Evolutionary conservation across 176 grass and related monocot species (phyloP), one percentile per base, ranked within the genome.

Genomic region (Elaeis guineensis): DNA sequence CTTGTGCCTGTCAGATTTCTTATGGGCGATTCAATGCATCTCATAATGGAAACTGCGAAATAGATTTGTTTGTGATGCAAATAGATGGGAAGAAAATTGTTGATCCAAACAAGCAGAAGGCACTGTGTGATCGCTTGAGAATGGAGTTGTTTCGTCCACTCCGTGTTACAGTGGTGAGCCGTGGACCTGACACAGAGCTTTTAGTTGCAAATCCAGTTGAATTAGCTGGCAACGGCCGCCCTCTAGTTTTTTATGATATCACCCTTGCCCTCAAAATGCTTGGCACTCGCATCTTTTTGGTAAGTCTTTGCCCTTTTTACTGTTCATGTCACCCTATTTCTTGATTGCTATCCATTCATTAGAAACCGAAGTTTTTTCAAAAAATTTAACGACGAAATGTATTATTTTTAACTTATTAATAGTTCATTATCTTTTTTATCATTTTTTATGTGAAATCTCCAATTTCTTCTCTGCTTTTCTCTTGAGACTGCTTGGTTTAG

Each of bases 261-360:
- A 95, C 89, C 21, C 78, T 83, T n/a, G 90, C 85, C 57, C 75
- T 95, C 51, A 95, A 85, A 75, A 83, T 80, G 17, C 90, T 89
- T 52, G 53, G 78, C 39, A 84, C 69, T 50, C 68, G 74, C 3
- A 78, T 95, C 57, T 95, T 95, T 72, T 78, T 89, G 85, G 90
- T 95, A 79, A 17, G 24, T 15, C 6, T 9, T 35, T 21, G 9
- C 54, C 50, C 4, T 71, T 50, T 50, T 9, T 29, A 12, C 35
- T 12, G 11, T 44, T 44, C 35, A 44, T 12, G 35, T 44, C 2
- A 14, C 11, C 11, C 35, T 12, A 14, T 44, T 12, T 44, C 35
- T 44, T 44, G 35, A 44, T 44, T 44, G 35, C 35, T 3, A 44
- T 44, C 11, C 14, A 14, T 44, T 44, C 9, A 12, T 12, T 44